phyloP scores from a whole-genome alignment of 768 basidiomycete genomes.

The Rhizopogon rudus region DNA sequence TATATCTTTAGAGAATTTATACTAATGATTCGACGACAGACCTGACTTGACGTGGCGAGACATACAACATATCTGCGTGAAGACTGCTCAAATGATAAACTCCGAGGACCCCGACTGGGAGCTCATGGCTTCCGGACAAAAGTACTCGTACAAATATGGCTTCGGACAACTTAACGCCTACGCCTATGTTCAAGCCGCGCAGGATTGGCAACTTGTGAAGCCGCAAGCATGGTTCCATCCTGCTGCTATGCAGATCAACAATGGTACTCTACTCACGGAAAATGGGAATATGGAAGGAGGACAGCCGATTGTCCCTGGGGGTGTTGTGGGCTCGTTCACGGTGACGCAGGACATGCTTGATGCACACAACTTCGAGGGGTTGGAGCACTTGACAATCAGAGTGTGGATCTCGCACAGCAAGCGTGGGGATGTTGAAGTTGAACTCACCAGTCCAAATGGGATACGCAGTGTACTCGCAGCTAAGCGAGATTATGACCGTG shows the following conservation, averaged over 20 bases:
- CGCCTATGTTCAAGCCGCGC: constrained; percentile 73
- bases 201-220: constrained; percentile 83
- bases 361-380: constrained; percentile 72
- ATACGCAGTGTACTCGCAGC: constrained; percentile 82
- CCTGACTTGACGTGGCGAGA: constrained; percentile 98
- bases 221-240: constrained; percentile 90
- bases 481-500: constrained; percentile 59
- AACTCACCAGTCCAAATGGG: constrained; percentile 79
- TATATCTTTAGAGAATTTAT: constrained; percentile 10
- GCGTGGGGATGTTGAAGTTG: constrained; percentile 92
- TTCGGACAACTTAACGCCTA: constrained; percentile 87
- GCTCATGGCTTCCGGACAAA: constrained; percentile 45
- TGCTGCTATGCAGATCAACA: constrained; percentile 60
- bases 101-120: constrained; percentile 95
- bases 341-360: constrained; percentile 63
- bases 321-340: constrained; percentile 58
- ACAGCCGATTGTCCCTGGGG: constrained; percentile 56
- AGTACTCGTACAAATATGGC: constrained; percentile 91
- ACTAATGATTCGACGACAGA: constrained; percentile 30
- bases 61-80: constrained; percentile 84
- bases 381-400: constrained; percentile 90
- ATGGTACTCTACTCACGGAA: constrained; percentile 45
- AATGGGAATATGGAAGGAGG: constrained; percentile 57
- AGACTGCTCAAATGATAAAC: constrained; percentile 74
- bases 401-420: constrained; percentile 90